Base-by-base conservation (phyloP, 106 monocot genomes). In the Dioscorea zingiberensis region DNA sequence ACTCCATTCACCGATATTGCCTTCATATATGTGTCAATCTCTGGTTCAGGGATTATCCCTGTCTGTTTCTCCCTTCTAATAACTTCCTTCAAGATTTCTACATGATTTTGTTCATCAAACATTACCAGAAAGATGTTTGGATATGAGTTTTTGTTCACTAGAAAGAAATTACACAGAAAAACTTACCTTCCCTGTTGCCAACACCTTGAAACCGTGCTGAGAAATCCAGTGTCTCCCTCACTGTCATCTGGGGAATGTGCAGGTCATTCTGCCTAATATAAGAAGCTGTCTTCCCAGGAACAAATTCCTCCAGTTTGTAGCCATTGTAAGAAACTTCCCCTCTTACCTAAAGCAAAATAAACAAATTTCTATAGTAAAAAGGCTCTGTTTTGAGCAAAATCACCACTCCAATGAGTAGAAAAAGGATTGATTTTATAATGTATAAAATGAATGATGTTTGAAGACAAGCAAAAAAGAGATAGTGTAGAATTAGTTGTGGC, bases 201-300 rank as follows among this genome's bases (percentile, higher is more conserved):
- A 51, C 19, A 21, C 68, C 68, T 45, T 69, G 68, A 55, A 38
- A 69, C 10, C 44, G 21, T 58, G 58, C 68, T 23, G 38, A 57
- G 12, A 69, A 69, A 13, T 69, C 19, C 26, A 69, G 14, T 13
- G 38, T 69, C 44, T 69, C 56, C 15, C 57, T 44, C 4, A 57
- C 55, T 6, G 68, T 69, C 68, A 69, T 56, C 21, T 69, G 19
- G 13, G 29, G 57, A 44, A 44, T 56, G 17, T 69, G 44, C 13
- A 68, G n/a, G 10, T 68, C 54, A 28, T 68, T 8, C 29, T 29
- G 25, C 15, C 67, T 54, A 16, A 54, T 29, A 30, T 55, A 68
- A 29, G 67, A 21, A 26, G 67, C n/a, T 67, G 53, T 54, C 14
- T 51, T 51, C 51, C 15, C 51, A 8, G 51, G 51, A 51, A 51